Conservation (phyloP, 352 stramenopile species). For the Globisporangium perplexum region DNA sequence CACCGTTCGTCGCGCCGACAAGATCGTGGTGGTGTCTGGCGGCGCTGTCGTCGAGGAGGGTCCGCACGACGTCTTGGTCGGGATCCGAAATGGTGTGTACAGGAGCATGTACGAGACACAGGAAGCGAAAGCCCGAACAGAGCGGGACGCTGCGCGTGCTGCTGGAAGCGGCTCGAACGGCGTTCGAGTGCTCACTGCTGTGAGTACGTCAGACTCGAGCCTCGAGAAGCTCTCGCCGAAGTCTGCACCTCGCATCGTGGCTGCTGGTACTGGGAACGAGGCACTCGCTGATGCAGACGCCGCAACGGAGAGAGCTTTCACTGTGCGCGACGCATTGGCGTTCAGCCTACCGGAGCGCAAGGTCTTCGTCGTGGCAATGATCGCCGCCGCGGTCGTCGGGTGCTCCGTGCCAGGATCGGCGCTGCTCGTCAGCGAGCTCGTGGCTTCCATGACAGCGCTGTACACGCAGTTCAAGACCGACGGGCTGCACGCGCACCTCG, state of each 20-base stretch:
- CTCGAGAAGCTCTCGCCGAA: too few relatives aligned
- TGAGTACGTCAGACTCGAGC: too few relatives aligned
- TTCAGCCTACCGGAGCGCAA: slow-evolving; percentile 29
- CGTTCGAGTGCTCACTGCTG: background rate
- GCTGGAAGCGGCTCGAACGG: too few relatives aligned
- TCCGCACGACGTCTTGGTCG: slow-evolving; percentile 31
- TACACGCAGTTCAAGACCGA: slow-evolving; percentile 13
- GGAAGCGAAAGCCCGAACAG: slow-evolving; percentile 8
- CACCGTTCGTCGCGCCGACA: slow-evolving; percentile 46
- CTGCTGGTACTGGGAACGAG: too few relatives aligned
- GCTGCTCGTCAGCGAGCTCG: slow-evolving; percentile 26
- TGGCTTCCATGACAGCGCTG: slow-evolving; percentile 17
- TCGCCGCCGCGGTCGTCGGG: slow-evolving; percentile 22
- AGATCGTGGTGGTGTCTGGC: slow-evolving; percentile 44
- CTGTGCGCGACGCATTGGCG: slow-evolving; percentile 19
- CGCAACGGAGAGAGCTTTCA: slow-evolving; percentile 17
- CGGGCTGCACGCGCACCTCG: slow-evolving; percentile 9
- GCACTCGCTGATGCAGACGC: too few relatives aligned
- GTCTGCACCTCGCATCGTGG: too few relatives aligned
- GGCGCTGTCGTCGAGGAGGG: slow-evolving; percentile 45
- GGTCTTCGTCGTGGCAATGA: slow-evolving; percentile 22
- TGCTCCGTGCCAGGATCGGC: slow-evolving; percentile 22
- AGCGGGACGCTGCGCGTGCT: slow-evolving; percentile 4
- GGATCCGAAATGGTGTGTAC: slow-evolving; percentile 62
- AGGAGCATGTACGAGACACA: slow-evolving; percentile 73